A percentile compares a stretch with the other conserved stretches of the same genome.
Conservation (phyloP, 2,329 filamentous ascomycete genomes). For the Verticillium alfalfae region DNA sequence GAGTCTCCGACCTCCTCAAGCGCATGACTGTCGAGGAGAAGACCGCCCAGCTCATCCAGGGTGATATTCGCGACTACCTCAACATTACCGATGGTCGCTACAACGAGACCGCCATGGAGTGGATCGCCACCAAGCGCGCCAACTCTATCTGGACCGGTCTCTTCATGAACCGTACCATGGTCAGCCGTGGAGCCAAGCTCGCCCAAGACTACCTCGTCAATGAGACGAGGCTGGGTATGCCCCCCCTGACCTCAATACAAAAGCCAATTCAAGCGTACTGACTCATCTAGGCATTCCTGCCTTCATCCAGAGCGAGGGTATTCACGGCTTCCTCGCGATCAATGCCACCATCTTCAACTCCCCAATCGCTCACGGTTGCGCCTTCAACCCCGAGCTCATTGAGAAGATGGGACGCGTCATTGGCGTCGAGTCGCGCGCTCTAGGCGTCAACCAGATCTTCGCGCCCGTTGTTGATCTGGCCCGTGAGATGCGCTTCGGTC, state of each 20-base stretch:
- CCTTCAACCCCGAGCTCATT: slow-evolving; percentile 61
- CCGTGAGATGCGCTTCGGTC: slow-evolving; percentile 64
- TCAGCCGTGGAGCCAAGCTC: slow-evolving; percentile 55
- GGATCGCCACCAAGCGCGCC: slow-evolving; percentile 61
- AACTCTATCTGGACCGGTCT: slow-evolving; percentile 70
- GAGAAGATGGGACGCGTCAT: slow-evolving; percentile 63
- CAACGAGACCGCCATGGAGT: slow-evolving; percentile 61
- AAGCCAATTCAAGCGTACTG: background rate
- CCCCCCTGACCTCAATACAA: background rate
- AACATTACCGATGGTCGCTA: slow-evolving; percentile 61
- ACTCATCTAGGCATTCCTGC: slow-evolving; percentile 65
- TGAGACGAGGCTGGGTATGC: slow-evolving; percentile 24
- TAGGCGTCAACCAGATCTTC: slow-evolving; percentile 71
- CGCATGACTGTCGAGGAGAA: slow-evolving; percentile 75
- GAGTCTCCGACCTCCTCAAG: slow-evolving; percentile 61
- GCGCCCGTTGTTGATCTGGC: slow-evolving; percentile 67
- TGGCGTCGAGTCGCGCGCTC: slow-evolving; percentile 57
- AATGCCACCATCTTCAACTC: slow-evolving; percentile 79
- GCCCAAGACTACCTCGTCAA: slow-evolving; percentile 66
- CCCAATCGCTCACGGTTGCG: slow-evolving; percentile 66
- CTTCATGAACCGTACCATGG: slow-evolving; percentile 56
- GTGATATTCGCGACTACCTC: slow-evolving; percentile 70
- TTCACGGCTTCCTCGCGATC: slow-evolving; percentile 65
- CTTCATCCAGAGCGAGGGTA: slow-evolving; percentile 67
- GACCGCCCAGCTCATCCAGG: slow-evolving; percentile 61